Conservation (phyloP, 177 flowering plant genomes). For the Vitis hybrid region DNA sequence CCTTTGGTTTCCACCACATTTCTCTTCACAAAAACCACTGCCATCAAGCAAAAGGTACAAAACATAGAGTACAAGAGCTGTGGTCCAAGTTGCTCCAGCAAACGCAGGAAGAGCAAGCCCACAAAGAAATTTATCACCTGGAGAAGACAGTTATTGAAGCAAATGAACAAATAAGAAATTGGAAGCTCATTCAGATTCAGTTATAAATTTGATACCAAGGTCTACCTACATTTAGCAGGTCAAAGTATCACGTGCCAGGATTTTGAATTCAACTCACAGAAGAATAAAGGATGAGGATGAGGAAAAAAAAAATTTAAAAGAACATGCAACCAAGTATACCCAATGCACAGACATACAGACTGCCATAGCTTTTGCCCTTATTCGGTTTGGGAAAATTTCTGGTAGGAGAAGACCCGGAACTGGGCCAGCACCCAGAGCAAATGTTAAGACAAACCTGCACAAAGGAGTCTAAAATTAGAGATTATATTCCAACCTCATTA, state of each 20-base stretch:
- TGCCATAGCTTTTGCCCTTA: slow-evolving; percentile 95
- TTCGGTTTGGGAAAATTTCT: slow-evolving; percentile 79
- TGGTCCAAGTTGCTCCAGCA: slow-evolving; percentile 83
- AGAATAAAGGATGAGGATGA: not conserved
- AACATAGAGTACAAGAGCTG: slow-evolving; percentile 69
- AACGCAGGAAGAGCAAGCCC: slow-evolving; percentile 78
- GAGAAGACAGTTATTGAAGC: slow-evolving; percentile 1
- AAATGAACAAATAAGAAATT: not conserved
- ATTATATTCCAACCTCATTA: not conserved
- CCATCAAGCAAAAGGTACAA: slow-evolving; percentile 63
- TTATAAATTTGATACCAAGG: not conserved
- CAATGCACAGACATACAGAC: slow-evolving; percentile 91
- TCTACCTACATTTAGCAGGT: not conserved
- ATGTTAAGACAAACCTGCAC: slow-evolving; percentile 81
- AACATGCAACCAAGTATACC: slow-evolving; percentile 42
- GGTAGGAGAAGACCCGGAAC: slow-evolving; percentile 92
- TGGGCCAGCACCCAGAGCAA: slow-evolving; percentile 96
- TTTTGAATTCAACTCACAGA: not conserved
- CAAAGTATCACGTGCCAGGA: not conserved
- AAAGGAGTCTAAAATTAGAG: no score
- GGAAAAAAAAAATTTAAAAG: not conserved
- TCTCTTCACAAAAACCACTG: slow-evolving; percentile 78
- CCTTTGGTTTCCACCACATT: slow-evolving; percentile 97
- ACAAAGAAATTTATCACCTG: slow-evolving; percentile 95
- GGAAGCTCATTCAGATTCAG: not conserved